A percentile compares a stretch with the other conserved stretches of the same genome.
These are phyloP conservation scores for Kalmanozyma brasiliensis DNA, from an alignment of 1,284 basidiomycete species.

Conservation along the genomic window DNA sequence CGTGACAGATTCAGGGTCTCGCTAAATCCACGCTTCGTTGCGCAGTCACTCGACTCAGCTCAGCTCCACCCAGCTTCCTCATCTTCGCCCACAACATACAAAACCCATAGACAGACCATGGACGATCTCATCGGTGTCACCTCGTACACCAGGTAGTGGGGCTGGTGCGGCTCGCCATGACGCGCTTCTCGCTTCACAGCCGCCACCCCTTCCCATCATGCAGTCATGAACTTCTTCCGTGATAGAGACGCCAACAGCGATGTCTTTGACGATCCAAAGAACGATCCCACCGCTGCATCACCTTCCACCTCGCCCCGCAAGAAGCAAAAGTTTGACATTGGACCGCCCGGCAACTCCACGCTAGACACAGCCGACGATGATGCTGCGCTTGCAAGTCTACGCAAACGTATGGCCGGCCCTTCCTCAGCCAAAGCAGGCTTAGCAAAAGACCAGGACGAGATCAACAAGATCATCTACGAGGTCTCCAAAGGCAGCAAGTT, in stretches of 20 bases:
- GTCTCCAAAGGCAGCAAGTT: constrained; percentile 65
- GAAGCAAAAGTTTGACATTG: constrained; percentile 22
- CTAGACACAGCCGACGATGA: constrained; percentile 18
- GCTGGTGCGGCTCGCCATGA: constrained; percentile 3
- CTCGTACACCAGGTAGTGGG: neutral
- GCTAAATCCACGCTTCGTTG: neutral
- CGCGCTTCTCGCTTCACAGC: constrained; percentile 1
- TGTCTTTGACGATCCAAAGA: constrained; percentile 43
- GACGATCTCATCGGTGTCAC: neutral
- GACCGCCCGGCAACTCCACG: neutral
- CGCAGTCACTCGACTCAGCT: constrained; percentile 7
- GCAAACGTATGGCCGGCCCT: constrained; percentile 61
- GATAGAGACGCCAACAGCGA: constrained; percentile 43
- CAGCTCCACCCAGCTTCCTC: constrained; percentile 13
- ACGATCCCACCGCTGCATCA: constrained; percentile 42
- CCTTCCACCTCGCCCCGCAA: constrained; percentile 42
- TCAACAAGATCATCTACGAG: constrained; percentile 60
- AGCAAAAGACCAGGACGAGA: constrained; percentile 57
- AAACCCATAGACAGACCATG: neutral
- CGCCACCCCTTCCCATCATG: neutral
- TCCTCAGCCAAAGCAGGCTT: constrained; percentile 65
- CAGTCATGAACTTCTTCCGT: constrained; percentile 48
- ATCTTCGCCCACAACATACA: neutral
- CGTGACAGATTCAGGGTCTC: constrained; percentile 15
- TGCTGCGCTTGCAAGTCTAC: constrained; percentile 51